phyloP scores from a whole-genome alignment of 352 stramenopile species.

The Phytophthora hibernalis region DNA sequence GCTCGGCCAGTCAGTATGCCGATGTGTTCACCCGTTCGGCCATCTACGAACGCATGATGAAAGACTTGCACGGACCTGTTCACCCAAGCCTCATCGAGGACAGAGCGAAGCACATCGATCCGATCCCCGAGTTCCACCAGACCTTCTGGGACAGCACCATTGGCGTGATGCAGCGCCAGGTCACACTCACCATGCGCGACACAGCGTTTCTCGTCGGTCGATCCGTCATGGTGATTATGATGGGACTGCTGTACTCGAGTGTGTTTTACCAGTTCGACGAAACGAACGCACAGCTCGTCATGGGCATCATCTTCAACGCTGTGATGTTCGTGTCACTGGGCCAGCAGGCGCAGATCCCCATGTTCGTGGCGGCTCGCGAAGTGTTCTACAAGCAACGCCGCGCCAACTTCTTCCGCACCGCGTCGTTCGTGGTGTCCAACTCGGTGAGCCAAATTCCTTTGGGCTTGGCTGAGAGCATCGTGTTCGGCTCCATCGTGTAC shows the following conservation, averaged over 20 bases:
- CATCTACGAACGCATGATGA: constrained; percentile 24
- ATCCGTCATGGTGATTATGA: constrained; percentile 43
- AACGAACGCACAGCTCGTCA: constrained; percentile 44
- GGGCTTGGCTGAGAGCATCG: constrained; percentile 52
- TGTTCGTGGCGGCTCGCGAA: constrained; percentile 59
- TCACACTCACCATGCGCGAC: constrained; percentile 41
- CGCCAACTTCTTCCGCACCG: constrained; percentile 80
- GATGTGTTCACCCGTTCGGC: constrained; percentile 22
- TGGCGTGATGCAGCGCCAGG: constrained; percentile 44
- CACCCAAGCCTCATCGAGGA: constrained; percentile 22
- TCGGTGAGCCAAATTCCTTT: constrained; percentile 46
- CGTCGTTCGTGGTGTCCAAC: constrained; percentile 63
- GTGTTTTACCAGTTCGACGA: constrained; percentile 51
- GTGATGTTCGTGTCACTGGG: constrained; percentile 77
- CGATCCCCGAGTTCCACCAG: constrained; percentile 46
- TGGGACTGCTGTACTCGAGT: constrained; percentile 46
- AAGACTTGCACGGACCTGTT: constrained; percentile 19
- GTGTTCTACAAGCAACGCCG: constrained; percentile 85
- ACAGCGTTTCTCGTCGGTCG: constrained; percentile 39
- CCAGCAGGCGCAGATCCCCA: constrained; percentile 66
- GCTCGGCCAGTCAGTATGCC: constrained; percentile 34
- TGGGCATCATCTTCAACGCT: constrained; percentile 77
- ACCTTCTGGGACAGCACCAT: constrained; percentile 35
- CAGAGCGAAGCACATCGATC: constrained; percentile 83
- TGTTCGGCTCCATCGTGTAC: constrained; percentile 85